Conservation (phyloP, 495 filamentous ascomycete genomes). For the Cercophora scortea region DNA sequence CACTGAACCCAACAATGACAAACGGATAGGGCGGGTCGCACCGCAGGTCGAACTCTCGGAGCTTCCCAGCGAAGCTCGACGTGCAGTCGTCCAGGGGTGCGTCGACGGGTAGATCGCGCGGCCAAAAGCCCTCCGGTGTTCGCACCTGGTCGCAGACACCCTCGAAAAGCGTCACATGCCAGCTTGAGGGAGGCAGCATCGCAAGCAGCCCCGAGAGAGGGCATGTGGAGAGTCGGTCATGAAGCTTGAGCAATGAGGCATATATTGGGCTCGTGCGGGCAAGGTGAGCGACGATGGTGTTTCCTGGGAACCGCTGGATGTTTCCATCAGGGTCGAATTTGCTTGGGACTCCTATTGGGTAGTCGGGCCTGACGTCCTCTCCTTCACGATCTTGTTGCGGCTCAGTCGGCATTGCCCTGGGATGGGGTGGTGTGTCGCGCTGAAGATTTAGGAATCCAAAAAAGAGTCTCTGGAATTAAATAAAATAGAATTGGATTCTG, state of each 20-base stretch:
- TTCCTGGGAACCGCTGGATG: conserved; percentile 17
- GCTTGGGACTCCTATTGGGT: conserved; percentile 11
- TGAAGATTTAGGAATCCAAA: no score
- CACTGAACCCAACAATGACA: conserved; percentile 1
- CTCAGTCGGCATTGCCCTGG: neutral
- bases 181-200: conserved; percentile 14
- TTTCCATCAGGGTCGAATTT: conserved; percentile 16
- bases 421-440: no score
- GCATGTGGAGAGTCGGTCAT: conserved; percentile 2
- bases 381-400: neutral
- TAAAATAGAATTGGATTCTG: no score
- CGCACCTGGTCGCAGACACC: conserved; percentile 16
- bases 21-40: conserved; percentile 6
- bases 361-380: neutral
- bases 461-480: no score
- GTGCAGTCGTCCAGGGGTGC: conserved; percentile 9
- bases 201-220: conserved; percentile 2
- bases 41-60: conserved; percentile 7
- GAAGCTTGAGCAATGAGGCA: conserved; percentile 6
- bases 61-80: conserved; percentile 1
- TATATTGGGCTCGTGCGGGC: conserved; percentile 3
- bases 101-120: conserved; percentile 3
- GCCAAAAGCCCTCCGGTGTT: conserved; percentile 12
- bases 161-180: conserved; percentile 22
- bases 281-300: conserved; percentile 19